Base-by-base conservation (phyloP, 2,329 filamentous ascomycete species). In the Massarina eburnea region DNA sequence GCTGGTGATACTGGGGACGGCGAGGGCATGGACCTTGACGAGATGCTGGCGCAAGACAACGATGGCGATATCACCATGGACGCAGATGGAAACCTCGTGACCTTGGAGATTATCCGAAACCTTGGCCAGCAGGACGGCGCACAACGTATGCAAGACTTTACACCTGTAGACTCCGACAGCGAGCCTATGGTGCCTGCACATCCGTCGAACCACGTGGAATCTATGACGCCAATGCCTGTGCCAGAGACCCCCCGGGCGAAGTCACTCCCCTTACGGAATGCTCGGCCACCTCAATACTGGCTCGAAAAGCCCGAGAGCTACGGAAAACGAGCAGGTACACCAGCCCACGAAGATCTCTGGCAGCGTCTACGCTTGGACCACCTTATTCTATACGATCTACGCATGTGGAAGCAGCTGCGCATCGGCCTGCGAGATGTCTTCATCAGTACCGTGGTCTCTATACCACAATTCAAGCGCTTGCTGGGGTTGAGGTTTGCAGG, bases 381-480 rank as follows among this genome's bases (percentile, higher is more conserved):
- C 82, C 80, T 99, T 64, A 89, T 99, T 22, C 77, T 99, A 8
- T 99, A 96, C 66, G 94, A 99, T 67, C 74, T 99, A 41, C 80
- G 94, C 33, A 84, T 99, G 79, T 99, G 94, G 94, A 99, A 99
- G 73, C 94, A 91, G 67, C 82, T 95, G 24, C 84, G 94, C 45
- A 91, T 92, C 39, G 89, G 95, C 65, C 80, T 99, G 45, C 85
- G 94, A 24, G 88, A 96, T 52, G 81, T 99, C 1, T 97, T 96
- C 71, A 96, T 99, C 59, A 94, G 89, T 39, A 99, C 94, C 0
- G 90, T 99, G 4, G 91, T 99, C 38, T 90, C 89, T 5, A 90
- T 99, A 43, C 92, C 94, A 4, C 83, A 95, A 65, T 99, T 99
- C 80, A 99, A 99, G 74, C 85, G 92, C 17, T 84, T 99, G 8